phyloP scores from a whole-genome alignment of 2,329 filamentous ascomycete species.

The Phyllosticta ampelicida region DNA sequence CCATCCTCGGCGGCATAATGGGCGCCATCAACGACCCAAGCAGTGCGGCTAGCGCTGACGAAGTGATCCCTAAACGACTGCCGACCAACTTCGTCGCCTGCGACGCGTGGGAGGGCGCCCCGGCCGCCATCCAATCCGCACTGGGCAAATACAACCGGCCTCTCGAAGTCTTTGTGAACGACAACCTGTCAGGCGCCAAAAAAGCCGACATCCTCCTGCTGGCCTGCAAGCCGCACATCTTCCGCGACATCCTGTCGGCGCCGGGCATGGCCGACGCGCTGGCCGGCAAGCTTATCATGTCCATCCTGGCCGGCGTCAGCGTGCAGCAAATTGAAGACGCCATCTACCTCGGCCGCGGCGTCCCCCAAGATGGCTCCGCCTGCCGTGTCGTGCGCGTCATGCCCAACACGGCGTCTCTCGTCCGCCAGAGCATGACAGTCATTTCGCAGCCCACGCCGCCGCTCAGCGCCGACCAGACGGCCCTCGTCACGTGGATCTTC shows the following conservation, averaged over 20 bases:
- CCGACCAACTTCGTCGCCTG: constrained; percentile 73
- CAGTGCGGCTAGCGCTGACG: constrained; percentile 26
- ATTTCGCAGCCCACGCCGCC: constrained; percentile 54
- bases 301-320: constrained; percentile 68
- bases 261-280: constrained; percentile 63
- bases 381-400: constrained; percentile 67
- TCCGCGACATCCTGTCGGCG: constrained; percentile 55
- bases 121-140: constrained; percentile 55
- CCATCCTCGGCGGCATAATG: constrained; percentile 72
- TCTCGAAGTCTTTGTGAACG: constrained; percentile 57
- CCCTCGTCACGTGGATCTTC: constrained; percentile 66
- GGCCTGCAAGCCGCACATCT: constrained; percentile 70
- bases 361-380: constrained; percentile 35
- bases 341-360: constrained; percentile 46
- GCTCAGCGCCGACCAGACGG: constrained; percentile 41
- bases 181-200: constrained; percentile 58
- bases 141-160: constrained; percentile 52
- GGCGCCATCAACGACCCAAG: constrained; percentile 48
- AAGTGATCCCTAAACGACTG: constrained; percentile 42
- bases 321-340: constrained; percentile 55
- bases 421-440: constrained; percentile 71
- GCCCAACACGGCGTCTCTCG: constrained; percentile 72
- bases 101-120: constrained; percentile 59
- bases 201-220: constrained; percentile 65
- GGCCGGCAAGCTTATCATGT: constrained; percentile 69